Percentiles rank a stretch among this genome's conserved stretches.
These are phyloP conservation scores for Penicillium antarcticum DNA, from an alignment of 495 filamentous ascomycete species.

Conservation along the genomic window DNA sequence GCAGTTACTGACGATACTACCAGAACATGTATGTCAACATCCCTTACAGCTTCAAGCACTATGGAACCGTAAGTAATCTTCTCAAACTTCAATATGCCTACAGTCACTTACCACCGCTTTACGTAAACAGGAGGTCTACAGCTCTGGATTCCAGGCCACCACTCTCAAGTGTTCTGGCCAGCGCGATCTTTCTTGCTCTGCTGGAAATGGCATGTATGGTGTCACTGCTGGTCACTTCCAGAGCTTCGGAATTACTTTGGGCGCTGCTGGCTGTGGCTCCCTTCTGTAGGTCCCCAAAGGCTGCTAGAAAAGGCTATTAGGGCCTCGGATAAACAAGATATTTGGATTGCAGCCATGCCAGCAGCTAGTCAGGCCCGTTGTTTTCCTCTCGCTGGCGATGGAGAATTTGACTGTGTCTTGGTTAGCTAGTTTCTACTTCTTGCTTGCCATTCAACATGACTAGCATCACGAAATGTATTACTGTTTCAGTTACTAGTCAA, in stretches of 20 bases:
- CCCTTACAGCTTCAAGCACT: constrained; percentile 27
- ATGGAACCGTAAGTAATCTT: constrained; percentile 25
- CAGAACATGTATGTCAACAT: constrained; percentile 31
- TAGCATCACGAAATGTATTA: background rate
- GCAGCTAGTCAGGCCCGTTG: too few relatives aligned
- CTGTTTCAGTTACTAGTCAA: background rate
- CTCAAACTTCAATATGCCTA: background rate
- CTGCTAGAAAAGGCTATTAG: background rate
- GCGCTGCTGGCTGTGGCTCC: constrained; percentile 21
- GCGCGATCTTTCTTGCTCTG: constrained; percentile 30
- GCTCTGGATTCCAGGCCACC: constrained; percentile 18
- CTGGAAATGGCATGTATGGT: constrained; percentile 26
- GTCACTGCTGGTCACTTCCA: constrained; percentile 29
- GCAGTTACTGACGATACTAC: constrained; percentile 3
- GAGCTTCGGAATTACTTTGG: constrained; percentile 28
- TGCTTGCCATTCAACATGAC: constrained; percentile 11
- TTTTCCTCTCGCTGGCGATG: constrained; percentile 4
- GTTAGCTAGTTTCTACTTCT: too few relatives aligned
- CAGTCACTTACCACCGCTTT: background rate
- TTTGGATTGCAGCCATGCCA: too few relatives aligned
- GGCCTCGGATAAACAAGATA: too few relatives aligned
- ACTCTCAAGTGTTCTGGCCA: constrained; percentile 23
- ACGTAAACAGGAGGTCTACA: constrained; percentile 29
- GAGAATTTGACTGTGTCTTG: background rate
- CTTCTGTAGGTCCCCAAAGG: background rate